Evolutionary conservation across 192 early-diverging fungal genomes (phyloP).

Genomic region (Geranomyces variabilis): DNA sequence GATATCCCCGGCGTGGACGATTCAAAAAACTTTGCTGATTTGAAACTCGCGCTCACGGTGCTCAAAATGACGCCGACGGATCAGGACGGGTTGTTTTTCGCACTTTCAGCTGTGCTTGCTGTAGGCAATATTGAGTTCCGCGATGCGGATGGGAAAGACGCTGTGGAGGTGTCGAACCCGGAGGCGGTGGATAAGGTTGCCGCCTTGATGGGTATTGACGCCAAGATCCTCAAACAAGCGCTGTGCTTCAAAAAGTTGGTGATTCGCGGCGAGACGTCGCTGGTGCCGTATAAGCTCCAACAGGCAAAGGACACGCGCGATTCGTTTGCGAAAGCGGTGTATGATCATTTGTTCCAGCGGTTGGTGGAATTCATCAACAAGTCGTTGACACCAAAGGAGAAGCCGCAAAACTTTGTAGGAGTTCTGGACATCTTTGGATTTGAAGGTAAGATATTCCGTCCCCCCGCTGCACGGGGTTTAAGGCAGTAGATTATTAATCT

Average conservation of each 20-base stretch:
- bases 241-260: constrained; percentile 84
- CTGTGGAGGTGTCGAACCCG: constrained; percentile 75
- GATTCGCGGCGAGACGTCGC: constrained; percentile 85
- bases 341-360: constrained; percentile 55
- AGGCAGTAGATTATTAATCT: too few relatives aligned
- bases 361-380: constrained; percentile 60
- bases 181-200: constrained; percentile 77
- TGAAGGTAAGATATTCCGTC: constrained; percentile 42
- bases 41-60: constrained; percentile 80
- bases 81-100: constrained; percentile 50
- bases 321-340: constrained; percentile 58
- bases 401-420: constrained; percentile 49
- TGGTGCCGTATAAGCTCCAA: constrained; percentile 83
- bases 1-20: constrained; percentile 53
- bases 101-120: constrained; percentile 47
- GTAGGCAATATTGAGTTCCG: constrained; percentile 56
- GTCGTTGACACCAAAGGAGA: constrained; percentile 42
- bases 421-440: constrained; percentile 68
- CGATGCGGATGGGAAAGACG: constrained; percentile 63
- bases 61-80: constrained; percentile 64
- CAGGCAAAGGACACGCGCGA: constrained; percentile 63
- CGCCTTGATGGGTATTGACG: constrained; percentile 78
- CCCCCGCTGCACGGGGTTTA: background rate
- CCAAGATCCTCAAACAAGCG: constrained; percentile 69
- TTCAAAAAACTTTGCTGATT: constrained; percentile 65